Percentiles rank a stretch among this genome's conserved stretches.
These are phyloP conservation scores for Penicillium expansum DNA, from an alignment of 2,329 filamentous ascomycete species.

Conservation along the genomic window DNA sequence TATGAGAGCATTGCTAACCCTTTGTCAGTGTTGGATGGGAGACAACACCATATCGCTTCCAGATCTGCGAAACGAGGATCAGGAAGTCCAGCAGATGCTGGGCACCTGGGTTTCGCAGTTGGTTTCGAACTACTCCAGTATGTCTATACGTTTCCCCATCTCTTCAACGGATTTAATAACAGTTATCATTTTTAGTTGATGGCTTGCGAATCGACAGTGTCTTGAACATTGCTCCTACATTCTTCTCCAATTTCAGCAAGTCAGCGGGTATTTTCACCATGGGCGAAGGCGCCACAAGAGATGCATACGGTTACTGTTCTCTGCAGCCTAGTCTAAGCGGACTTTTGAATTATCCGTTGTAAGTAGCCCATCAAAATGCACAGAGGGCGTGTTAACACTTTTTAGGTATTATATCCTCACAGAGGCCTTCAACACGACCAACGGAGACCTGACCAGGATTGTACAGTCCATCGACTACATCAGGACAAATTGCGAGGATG, in stretches of 20 bases:
- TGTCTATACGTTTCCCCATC: neutral
- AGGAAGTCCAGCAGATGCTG: constrained; percentile 41
- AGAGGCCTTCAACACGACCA: constrained; percentile 34
- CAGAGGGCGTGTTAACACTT: neutral
- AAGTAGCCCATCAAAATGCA: neutral
- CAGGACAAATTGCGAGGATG: constrained; percentile 28
- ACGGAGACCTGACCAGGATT: constrained; percentile 29
- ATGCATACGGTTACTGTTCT: constrained; percentile 39
- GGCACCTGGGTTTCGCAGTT: constrained; percentile 42
- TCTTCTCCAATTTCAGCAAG: constrained; percentile 40
- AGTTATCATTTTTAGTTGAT: constrained; percentile 34
- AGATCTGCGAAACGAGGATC: constrained; percentile 48
- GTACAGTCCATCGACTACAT: constrained; percentile 1
- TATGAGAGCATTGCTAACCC: constrained; percentile 1
- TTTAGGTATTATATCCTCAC: constrained; percentile 37
- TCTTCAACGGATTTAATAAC: neutral
- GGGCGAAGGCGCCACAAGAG: constrained; percentile 46
- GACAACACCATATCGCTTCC: constrained; percentile 47
- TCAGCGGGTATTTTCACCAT: constrained; percentile 45
- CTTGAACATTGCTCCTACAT: constrained; percentile 46
- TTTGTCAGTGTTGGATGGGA: constrained; percentile 48
- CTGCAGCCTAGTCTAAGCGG: constrained; percentile 45
- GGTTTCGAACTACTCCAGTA: constrained; percentile 43
- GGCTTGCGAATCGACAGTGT: constrained; percentile 53
- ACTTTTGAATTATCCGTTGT: constrained; percentile 48